phyloP scores from a whole-genome alignment of 495 filamentous ascomycete genomes.

The Hamigera avellanea region DNA sequence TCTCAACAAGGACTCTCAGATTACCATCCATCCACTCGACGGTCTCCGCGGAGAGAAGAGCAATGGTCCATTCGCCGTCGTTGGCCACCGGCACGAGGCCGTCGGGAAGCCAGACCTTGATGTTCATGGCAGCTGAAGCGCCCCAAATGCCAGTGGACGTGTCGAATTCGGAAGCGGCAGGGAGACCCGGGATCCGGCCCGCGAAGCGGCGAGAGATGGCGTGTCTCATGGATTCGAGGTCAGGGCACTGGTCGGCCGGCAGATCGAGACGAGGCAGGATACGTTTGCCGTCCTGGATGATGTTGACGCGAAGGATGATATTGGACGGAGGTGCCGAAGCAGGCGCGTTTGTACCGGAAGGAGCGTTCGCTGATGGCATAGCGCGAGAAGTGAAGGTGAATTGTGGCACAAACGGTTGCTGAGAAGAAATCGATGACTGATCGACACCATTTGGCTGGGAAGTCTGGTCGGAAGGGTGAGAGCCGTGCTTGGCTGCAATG shows the following conservation, averaged over 20 bases:
- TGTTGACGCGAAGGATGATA: conserved; percentile 27
- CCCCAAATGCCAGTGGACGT: conserved; percentile 6
- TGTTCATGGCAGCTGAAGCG: conserved; percentile 17
- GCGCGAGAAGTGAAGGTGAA: no score
- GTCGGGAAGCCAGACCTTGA: conserved; percentile 30
- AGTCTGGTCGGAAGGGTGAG: neutral
- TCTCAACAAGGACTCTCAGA: conserved; percentile 34
- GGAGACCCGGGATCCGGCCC: conserved; percentile 19
- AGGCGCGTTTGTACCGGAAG: neutral
- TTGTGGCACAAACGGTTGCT: neutral
- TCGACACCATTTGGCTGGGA: neutral
- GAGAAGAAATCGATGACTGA: neutral
- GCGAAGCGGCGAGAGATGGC: conserved; percentile 22
- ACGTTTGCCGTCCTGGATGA: conserved; percentile 31
- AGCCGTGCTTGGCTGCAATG: conserved; percentile 11
- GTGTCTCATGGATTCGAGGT: conserved; percentile 20
- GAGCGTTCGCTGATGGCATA: conserved; percentile 1
- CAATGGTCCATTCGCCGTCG: conserved; percentile 35
- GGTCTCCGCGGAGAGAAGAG: conserved; percentile 27
- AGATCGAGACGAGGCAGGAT: conserved; percentile 28
- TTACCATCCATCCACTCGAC: conserved; percentile 44
- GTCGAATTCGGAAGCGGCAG: conserved; percentile 8
- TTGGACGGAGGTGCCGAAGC: neutral
- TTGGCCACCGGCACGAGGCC: conserved; percentile 24
- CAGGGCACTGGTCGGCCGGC: conserved; percentile 22